A percentile compares a stretch with the other conserved stretches of the same genome.
phyloP scores from a whole-genome alignment of 225 moss, liverwort and hornwort species.

The Straminergon stramineum region DNA sequence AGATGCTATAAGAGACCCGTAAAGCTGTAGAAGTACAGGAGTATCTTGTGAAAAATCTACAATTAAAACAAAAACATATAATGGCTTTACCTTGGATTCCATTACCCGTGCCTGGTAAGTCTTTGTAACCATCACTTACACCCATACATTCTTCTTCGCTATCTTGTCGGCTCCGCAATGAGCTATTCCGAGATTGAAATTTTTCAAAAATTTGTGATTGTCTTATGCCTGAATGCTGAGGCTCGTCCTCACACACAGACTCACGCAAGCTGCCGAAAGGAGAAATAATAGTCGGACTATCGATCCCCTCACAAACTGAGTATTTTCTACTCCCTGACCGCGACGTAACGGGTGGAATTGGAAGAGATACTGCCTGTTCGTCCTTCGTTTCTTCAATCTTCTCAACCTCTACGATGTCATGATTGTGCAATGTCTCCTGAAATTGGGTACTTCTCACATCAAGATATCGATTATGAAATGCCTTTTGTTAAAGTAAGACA shows the following conservation, averaged over 20 bases:
- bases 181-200: constrained; percentile 7
- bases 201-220: neutral
- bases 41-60: neutral
- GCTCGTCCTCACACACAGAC: neutral
- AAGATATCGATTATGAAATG: neutral
- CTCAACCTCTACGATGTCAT: constrained; percentile 8
- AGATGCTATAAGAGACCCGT: neutral
- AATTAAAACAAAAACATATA: neutral
- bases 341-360: neutral
- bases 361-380: neutral
- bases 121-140: neutral
- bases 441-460: neutral
- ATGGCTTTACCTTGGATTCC: constrained; percentile 5
- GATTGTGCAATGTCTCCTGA: constrained; percentile 54
- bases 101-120: neutral
- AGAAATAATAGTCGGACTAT: constrained; percentile 9
- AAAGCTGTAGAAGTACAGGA: neutral
- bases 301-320: constrained; percentile 22
- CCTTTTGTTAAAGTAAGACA: neutral
- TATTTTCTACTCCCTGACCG: constrained; percentile 27
- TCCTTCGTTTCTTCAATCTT: neutral
- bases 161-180: constrained; percentile 2
- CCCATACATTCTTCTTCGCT: neutral
- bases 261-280: constrained; percentile 20
- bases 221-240: neutral